Conservation (phyloP, 2,329 filamentous ascomycete species). For the Sporothrix euskadiensis region DNA sequence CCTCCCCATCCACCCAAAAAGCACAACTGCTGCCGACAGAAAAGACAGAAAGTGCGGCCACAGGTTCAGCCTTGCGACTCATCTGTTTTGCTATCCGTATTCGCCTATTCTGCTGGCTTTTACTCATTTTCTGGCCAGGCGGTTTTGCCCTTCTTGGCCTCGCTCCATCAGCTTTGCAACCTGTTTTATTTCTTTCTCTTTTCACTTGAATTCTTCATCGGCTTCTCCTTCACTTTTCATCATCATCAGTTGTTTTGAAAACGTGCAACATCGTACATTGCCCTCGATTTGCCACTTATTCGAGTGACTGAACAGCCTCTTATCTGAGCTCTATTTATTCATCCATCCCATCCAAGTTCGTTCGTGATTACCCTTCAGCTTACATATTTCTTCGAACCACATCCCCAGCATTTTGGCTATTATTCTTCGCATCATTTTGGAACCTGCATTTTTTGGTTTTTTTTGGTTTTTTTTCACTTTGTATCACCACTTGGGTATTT, state of each 20-base stretch:
- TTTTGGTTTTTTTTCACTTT: background rate
- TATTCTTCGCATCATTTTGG: background rate
- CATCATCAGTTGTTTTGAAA: background rate
- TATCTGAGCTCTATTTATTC: background rate
- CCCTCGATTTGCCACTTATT: too few species aligned
- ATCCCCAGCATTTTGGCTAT: background rate
- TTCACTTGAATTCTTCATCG: background rate
- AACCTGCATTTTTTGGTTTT: background rate
- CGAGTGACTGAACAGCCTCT: background rate
- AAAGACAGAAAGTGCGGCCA: background rate
- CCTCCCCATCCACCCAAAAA: background rate
- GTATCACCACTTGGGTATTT: background rate
- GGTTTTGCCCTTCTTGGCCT: background rate
- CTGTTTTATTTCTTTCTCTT: background rate
- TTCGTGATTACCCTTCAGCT: background rate
- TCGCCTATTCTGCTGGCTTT: background rate
- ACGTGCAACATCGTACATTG: background rate
- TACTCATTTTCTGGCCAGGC: background rate
- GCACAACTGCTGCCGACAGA: background rate
- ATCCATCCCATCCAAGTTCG: background rate
- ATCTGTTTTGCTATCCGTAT: background rate
- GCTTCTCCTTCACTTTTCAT: background rate
- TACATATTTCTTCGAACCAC: background rate
- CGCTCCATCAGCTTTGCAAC: background rate
- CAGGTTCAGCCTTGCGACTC: slow-evolving; percentile 20